phyloP scores from a whole-genome alignment of 169 alveolate genomes.

The Theileria orientalis region DNA sequence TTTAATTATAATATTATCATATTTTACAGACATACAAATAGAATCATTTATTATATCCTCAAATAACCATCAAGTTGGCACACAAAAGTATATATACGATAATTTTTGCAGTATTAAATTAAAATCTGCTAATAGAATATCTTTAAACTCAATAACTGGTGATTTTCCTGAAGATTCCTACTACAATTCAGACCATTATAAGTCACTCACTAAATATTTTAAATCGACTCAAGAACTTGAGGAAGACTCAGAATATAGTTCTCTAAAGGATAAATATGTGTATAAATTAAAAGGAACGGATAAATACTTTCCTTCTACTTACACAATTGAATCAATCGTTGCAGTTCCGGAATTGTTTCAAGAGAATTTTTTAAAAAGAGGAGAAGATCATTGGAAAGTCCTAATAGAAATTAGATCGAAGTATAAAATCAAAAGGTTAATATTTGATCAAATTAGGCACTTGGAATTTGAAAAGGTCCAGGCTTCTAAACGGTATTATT shows the following conservation, averaged over 20 bases:
- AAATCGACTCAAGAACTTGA: not conserved
- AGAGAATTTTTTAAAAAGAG: constrained; percentile 28
- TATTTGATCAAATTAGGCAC: not conserved
- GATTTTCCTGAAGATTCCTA: no score
- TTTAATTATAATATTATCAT: no score
- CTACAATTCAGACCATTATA: constrained; percentile 11
- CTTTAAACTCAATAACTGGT: no score
- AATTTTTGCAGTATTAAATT: no score
- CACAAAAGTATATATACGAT: no score
- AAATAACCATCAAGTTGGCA: no score
- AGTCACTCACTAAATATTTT: not conserved
- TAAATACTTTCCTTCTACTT: constrained; percentile 21
- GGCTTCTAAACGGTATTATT: not conserved
- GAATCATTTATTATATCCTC: not conserved
- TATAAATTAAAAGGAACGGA: not conserved
- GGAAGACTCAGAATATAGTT: constrained; percentile 4
- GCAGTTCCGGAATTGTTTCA: constrained; percentile 63
- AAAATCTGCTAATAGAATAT: no score
- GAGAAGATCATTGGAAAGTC: constrained; percentile 48
- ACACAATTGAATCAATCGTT: constrained; percentile 17
- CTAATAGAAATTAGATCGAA: constrained; percentile 12
- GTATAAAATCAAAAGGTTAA: not conserved
- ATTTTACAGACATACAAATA: not conserved
- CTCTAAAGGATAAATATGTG: constrained; percentile 16
- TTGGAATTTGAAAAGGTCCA: not conserved